Base-by-base conservation (phyloP, 306 rosid genomes). In the Begonia fuchsioides region DNA sequence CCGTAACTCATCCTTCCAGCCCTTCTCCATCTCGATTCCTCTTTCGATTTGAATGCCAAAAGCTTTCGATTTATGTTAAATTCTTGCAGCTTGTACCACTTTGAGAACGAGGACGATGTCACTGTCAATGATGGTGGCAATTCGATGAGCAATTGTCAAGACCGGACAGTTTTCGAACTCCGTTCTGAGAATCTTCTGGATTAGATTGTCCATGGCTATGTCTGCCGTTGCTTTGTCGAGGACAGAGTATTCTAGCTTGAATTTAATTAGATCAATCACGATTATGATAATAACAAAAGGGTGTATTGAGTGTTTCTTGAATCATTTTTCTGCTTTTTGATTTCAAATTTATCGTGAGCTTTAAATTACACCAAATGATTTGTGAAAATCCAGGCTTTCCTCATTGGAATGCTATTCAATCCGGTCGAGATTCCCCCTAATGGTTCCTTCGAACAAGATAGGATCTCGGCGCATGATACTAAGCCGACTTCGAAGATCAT, bases 201-300 rank as follows among this genome's bases (percentile, higher is more conserved):
- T 83, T 41, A 83, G 83, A 68, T 76, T 80, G 64, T 90, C 98
- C 1, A 96, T 90, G 59, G 93, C 93, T 8, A 84, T 60, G 65
- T 90, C 98, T 45, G 98, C 98, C 8, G 98, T 90, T 48, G 98
- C 98, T 71, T 90, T 94, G 66, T 90, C 98, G 13, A 90, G 96
- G 15, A 90, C 98, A 66, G n/a, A 90, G 80, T 73, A 90, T 79
- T 59, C 68, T 83, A 17, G 95, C 88, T n/a, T n/a, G n/a, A n/a
- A n/a, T n/a, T n/a, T n/a, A n/a, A n/a, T n/a, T n/a, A n/a, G n/a
- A n/a, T n/a, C n/a, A n/a, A n/a, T n/a, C n/a, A n/a, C n/a, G n/a
- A n/a, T n/a, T n/a, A n/a, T n/a, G n/a, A n/a, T n/a, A n/a, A n/a
- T n/a, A n/a, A n/a, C n/a, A n/a, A n/a, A n/a, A n/a, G n/a, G n/a